Evolutionary conservation across 2,329 filamentous ascomycete genomes (phyloP).

Genomic region (Neopestalotiopsis sp.): DNA sequence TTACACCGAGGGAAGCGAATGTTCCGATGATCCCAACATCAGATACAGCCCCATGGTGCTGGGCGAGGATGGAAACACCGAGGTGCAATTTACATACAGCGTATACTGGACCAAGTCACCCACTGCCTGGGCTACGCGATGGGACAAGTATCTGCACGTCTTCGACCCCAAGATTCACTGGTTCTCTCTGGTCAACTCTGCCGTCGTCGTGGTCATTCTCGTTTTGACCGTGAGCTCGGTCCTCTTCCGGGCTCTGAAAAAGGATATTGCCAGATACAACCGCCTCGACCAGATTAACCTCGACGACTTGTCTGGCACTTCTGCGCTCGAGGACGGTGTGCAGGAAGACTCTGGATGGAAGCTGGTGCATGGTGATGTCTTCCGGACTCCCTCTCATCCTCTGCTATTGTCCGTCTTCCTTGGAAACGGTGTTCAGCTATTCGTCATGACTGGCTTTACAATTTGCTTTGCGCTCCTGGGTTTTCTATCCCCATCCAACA

Average conservation of each 20-base stretch:
- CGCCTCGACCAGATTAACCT: constrained; percentile 88
- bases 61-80: constrained; percentile 58
- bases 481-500: constrained; percentile 94
- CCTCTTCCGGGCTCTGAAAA: constrained; percentile 83
- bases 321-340: constrained; percentile 84
- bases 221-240: constrained; percentile 93
- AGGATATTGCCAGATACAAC: constrained; percentile 97
- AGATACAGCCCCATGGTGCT: constrained; percentile 57
- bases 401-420: constrained; percentile 86
- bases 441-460: constrained; percentile 96
- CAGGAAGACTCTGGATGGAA: constrained; percentile 99
- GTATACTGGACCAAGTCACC: constrained; percentile 85
- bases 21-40: constrained; percentile 58
- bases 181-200: constrained; percentile 97
- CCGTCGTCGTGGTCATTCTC: constrained; percentile 91
- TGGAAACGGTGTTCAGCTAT: constrained; percentile 93
- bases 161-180: constrained; percentile 98
- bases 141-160: constrained; percentile 98
- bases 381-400: constrained; percentile 83
- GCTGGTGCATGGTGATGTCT: constrained; percentile 95
- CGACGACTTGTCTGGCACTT: constrained; percentile 84
- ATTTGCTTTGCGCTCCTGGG: constrained; percentile 93
- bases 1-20: constrained; percentile 64
- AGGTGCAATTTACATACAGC: constrained; percentile 88
- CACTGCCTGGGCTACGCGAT: constrained; percentile 94